Percentiles rank a stretch among this genome's conserved stretches.
Conservation (phyloP, 306 rosid genomes). For the Ziziphus jujuba region DNA sequence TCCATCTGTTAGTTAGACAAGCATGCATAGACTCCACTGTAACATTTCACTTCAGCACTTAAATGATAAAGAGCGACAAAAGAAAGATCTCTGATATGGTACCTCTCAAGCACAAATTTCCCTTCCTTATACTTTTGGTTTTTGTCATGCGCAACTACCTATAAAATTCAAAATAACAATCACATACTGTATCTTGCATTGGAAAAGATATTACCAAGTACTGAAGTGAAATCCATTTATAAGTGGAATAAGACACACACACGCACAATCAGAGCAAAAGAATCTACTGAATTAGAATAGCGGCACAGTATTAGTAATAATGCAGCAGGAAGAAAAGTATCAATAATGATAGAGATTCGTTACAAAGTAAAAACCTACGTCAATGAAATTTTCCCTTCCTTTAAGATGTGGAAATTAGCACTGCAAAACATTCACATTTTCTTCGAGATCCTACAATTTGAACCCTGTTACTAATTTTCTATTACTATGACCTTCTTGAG, state of each 20-base stretch:
- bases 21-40: neutral
- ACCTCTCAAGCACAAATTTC: conserved; percentile 85
- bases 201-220: neutral
- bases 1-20: conserved; percentile 42
- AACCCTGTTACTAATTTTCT: no score
- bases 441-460: no score
- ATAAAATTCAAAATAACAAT: conserved; percentile 21
- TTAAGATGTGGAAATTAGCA: no score
- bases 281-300: neutral
- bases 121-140: conserved; percentile 76
- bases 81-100: conserved; percentile 19
- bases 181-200: neutral
- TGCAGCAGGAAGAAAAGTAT: no score
- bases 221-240: neutral
- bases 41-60: conserved; percentile 5
- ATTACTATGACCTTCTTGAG: no score
- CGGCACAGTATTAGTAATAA: neutral
- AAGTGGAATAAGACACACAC: neutral
- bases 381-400: no score
- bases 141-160: conserved; percentile 77
- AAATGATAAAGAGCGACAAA: neutral
- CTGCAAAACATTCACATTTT: no score
- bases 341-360: no score
- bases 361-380: no score
- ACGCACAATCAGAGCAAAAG: neutral